Conservation (phyloP, 441 rosid genomes). For the Erodium texanum region DNA sequence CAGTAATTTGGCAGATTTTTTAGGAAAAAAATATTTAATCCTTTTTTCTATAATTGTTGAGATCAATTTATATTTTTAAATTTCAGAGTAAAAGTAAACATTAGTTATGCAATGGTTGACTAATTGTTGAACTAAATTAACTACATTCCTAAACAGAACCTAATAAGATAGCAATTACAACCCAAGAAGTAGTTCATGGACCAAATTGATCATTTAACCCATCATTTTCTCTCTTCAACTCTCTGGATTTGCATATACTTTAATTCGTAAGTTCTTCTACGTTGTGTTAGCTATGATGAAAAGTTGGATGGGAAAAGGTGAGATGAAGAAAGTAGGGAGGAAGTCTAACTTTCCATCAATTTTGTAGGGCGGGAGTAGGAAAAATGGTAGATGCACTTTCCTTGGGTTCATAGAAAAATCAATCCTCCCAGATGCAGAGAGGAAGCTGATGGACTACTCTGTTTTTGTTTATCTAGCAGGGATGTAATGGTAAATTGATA, state of each 20-base stretch:
- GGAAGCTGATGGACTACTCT: not conserved
- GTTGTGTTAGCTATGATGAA: not conserved
- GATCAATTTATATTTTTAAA: no score
- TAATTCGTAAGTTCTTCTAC: not conserved
- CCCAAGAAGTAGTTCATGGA: not conserved
- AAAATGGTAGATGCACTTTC: not conserved
- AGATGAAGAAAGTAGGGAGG: not conserved
- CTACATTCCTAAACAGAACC: no score
- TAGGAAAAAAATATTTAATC: no score
- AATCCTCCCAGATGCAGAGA: not conserved
- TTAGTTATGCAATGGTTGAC: no score
- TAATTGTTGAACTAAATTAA: no score
- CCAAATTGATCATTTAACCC: not conserved
- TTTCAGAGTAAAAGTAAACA: no score
- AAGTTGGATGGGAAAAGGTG: not conserved
- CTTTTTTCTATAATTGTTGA: no score
- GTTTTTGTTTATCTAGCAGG: not conserved
- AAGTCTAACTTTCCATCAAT: not conserved
- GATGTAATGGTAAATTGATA: not conserved
- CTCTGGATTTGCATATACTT: not conserved
- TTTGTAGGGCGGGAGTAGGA: not conserved
- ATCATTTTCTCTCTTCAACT: not conserved
- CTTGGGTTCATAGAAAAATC: not conserved
- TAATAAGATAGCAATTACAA: no score
- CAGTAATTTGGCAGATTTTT: no score